Evolutionary conservation across 2,329 filamentous ascomycete species (phyloP).

Genomic region (Alternaria sp.): DNA sequence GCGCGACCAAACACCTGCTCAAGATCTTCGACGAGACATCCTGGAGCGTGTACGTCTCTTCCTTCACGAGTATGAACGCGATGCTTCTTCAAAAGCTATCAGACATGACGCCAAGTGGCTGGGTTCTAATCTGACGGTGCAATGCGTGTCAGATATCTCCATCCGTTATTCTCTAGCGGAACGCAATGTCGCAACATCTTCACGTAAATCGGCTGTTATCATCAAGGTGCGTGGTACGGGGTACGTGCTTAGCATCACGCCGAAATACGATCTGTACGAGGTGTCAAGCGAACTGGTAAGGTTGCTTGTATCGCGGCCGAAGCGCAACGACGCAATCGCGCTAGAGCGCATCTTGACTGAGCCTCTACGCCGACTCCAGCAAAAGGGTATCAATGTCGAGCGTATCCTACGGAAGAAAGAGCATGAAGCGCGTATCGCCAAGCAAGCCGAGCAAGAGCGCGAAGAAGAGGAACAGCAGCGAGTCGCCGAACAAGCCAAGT

Average conservation of each 20-base stretch:
- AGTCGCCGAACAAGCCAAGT: constrained; percentile 38
- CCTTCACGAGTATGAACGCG: constrained; percentile 78
- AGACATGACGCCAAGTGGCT: constrained; percentile 90
- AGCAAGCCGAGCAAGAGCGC: constrained; percentile 75
- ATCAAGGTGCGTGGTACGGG: constrained; percentile 70
- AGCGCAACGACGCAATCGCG: constrained; percentile 86
- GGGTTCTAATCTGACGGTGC: constrained; percentile 80
- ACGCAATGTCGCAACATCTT: constrained; percentile 60
- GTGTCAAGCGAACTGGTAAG: constrained; percentile 86
- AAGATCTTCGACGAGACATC: constrained; percentile 77
- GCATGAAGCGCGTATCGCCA: constrained; percentile 84
- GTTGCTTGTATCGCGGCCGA: constrained; percentile 79
- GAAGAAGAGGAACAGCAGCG: constrained; percentile 66
- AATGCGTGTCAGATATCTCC: constrained; percentile 78
- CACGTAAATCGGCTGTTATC: constrained; percentile 70
- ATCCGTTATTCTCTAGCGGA: constrained; percentile 78
- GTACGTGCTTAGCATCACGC: constrained; percentile 77
- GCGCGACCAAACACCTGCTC: constrained; percentile 71
- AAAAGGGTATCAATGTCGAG: constrained; percentile 95
- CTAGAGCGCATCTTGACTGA: constrained; percentile 90
- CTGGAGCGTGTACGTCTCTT: constrained; percentile 90
- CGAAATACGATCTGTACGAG: constrained; percentile 84
- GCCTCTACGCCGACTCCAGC: constrained; percentile 79
- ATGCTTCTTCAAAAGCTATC: constrained; percentile 65
- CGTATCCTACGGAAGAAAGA: constrained; percentile 88